A percentile compares a stretch with the other conserved stretches of the same genome.
Evolutionary conservation across 2,329 filamentous ascomycete genomes (phyloP).

Genomic region (Arthrinium puccinioides): DNA sequence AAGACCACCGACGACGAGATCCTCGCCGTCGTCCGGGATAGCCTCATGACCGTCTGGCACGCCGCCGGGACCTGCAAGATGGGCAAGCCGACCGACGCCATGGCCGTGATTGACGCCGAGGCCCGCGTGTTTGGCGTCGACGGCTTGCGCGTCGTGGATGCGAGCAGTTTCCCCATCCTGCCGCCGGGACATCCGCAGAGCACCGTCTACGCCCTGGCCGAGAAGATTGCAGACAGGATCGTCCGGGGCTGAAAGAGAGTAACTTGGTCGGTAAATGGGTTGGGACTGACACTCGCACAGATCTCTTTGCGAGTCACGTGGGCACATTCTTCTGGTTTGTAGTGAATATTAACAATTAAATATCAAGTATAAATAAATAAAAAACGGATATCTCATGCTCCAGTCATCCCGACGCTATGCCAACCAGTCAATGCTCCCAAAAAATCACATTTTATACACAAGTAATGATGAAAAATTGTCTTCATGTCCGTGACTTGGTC

Average conservation of each 20-base stretch:
- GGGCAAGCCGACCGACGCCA: slow-evolving; percentile 6
- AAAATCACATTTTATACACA: too few relatives aligned
- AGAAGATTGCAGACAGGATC: slow-evolving; percentile 5
- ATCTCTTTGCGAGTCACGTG: too few relatives aligned
- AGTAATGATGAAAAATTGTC: too few relatives aligned
- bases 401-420: too few relatives aligned
- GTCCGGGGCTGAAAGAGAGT: too few relatives aligned
- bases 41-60: slow-evolving; percentile 9
- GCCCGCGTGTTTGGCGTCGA: slow-evolving; percentile 10
- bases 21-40: slow-evolving; percentile 4
- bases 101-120: slow-evolving; percentile 11
- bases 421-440: too few relatives aligned
- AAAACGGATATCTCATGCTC: too few relatives aligned
- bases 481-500: background rate
- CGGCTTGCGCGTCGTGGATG: slow-evolving; percentile 8
- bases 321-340: too few relatives aligned
- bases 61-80: slow-evolving; percentile 11
- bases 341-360: too few relatives aligned
- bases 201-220: slow-evolving; percentile 4
- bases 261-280: too few relatives aligned
- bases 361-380: too few relatives aligned
- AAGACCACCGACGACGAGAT: slow-evolving; percentile 6
- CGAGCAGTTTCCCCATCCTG: slow-evolving; percentile 7
- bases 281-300: too few relatives aligned
- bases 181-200: slow-evolving; percentile 8